Evolutionary conservation across 768 basidiomycete genomes (phyloP).

Genomic region (Russula olivacea): DNA sequence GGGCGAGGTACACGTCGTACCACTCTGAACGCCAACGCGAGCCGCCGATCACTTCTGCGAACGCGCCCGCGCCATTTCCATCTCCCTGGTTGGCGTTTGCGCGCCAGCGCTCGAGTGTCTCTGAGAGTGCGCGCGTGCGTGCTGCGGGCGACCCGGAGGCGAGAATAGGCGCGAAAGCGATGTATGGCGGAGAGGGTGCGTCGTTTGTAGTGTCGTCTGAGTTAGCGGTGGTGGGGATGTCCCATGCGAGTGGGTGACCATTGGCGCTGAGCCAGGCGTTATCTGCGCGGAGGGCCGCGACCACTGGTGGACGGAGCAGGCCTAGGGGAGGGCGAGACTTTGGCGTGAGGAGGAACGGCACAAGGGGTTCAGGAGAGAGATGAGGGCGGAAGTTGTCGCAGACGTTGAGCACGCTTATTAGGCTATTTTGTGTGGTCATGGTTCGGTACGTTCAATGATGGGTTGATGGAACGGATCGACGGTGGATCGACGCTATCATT

Average conservation of each 20-base stretch:
- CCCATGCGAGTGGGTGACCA: constrained; percentile 37
- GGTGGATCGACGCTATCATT: no score
- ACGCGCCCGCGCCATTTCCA: constrained; percentile 44
- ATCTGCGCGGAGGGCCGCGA: constrained; percentile 50
- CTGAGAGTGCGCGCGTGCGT: constrained; percentile 56
- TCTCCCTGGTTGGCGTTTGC: constrained; percentile 4
- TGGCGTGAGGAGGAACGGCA: constrained; percentile 51
- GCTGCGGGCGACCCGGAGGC: constrained; percentile 31
- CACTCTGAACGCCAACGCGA: constrained; percentile 82
- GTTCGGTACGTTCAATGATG: no score
- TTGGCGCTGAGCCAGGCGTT: constrained; percentile 34
- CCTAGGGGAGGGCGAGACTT: constrained; percentile 52
- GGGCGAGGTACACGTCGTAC: constrained; percentile 70
- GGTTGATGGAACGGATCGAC: no score
- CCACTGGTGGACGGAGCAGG: constrained; percentile 50
- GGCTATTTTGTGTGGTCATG: constrained; percentile 26
- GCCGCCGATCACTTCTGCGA: constrained; percentile 60
- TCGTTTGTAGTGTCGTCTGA: not conserved
- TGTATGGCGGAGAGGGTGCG: not conserved
- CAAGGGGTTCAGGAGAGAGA: constrained; percentile 38
- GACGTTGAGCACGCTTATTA: constrained; percentile 56
- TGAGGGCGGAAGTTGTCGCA: constrained; percentile 65
- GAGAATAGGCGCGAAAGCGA: constrained; percentile 9
- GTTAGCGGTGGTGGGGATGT: constrained; percentile 30
- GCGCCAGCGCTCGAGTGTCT: constrained; percentile 71